Conservation (phyloP, 2,329 filamentous ascomycete species). For the Xylaria polymorpha region DNA sequence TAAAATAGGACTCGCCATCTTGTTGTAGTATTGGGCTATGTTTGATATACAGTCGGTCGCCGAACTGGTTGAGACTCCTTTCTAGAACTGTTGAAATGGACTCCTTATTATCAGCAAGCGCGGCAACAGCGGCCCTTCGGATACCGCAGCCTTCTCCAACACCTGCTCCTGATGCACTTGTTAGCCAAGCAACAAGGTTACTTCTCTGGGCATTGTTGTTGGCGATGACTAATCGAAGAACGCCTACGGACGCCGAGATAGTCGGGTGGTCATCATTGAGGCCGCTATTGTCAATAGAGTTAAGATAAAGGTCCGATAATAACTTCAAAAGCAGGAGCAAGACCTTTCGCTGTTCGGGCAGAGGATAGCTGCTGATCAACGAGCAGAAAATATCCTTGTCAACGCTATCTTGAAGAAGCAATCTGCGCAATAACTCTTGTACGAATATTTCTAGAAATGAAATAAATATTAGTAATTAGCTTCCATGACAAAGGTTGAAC, state of each 20-base stretch:
- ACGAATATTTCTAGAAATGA: conserved; percentile 56
- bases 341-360: conserved; percentile 58
- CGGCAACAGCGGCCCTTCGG: conserved; percentile 72
- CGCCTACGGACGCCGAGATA: conserved; percentile 68
- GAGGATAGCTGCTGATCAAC: conserved; percentile 53
- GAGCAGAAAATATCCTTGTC: conserved; percentile 46
- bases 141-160: conserved; percentile 73
- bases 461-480: conserved; percentile 13
- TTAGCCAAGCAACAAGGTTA: conserved; percentile 73
- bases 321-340: conserved; percentile 56
- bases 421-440: conserved; percentile 44
- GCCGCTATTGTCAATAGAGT: conserved; percentile 51
- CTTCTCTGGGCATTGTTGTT: conserved; percentile 61
- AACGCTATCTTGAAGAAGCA: conserved; percentile 43
- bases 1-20: conserved; percentile 72
- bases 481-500: conserved; percentile 33
- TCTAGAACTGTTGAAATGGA: conserved; percentile 70
- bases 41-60: conserved; percentile 86
- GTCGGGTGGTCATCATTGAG: conserved; percentile 48
- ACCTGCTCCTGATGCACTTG: conserved; percentile 71
- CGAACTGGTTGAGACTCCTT: conserved; percentile 78
- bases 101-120: conserved; percentile 64
- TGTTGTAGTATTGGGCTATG: conserved; percentile 88
- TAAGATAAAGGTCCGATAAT: conserved; percentile 60
- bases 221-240: conserved; percentile 64